Evolutionary conservation across 495 filamentous ascomycete genomes (phyloP), one percentile per base, ranked within the genome.

Genomic region (Niebla homalea): DNA sequence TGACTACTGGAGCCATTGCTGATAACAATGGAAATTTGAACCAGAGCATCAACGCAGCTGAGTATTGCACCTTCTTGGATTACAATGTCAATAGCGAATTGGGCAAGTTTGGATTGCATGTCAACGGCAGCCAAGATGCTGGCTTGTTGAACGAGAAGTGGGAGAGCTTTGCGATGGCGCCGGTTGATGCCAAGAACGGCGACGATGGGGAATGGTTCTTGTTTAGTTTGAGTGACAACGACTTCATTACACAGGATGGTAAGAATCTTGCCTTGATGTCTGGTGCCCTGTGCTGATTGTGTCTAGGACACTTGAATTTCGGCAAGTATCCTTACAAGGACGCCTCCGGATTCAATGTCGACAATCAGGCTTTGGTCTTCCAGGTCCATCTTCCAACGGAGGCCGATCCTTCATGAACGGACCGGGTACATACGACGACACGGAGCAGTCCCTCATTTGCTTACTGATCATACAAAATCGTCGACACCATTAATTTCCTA

Each of bases 201-300:
- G 50, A 56, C 41, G 54, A 62, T 51, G 58, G 62, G 3, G 82
- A 86, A 66, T 88, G 75, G 57, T 87, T 77, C 62, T 62, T 88
- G 48, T 75, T 89, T 54, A 76, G 73, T 26, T 60, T 85, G 26
- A 81, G 74, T 54, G 85, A 89, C 56, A 87, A 92, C 62, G 84
- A 89, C 62, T 87, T 88, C 54, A 80, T 89, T 42, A 89, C 84
- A 4, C 79, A 88, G 62, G 70, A 88, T 66, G 84, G 82, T 78
- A 59, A 52, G 68, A 56, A 2, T 29, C 37, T 32, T 51, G 51
- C 21, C 14, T 45, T 39, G 15, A 38, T 53, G 16, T 46, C 22
- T 12, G 4, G 15, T 14, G 14, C 20, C 38, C n/a, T 14, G 14
- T 8, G 46, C 48, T 54, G n/a, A 57, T 42, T 50, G 8, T 21